Base-by-base conservation (phyloP, 1,284 basidiomycete species). In the Clitocybe nebularis region DNA sequence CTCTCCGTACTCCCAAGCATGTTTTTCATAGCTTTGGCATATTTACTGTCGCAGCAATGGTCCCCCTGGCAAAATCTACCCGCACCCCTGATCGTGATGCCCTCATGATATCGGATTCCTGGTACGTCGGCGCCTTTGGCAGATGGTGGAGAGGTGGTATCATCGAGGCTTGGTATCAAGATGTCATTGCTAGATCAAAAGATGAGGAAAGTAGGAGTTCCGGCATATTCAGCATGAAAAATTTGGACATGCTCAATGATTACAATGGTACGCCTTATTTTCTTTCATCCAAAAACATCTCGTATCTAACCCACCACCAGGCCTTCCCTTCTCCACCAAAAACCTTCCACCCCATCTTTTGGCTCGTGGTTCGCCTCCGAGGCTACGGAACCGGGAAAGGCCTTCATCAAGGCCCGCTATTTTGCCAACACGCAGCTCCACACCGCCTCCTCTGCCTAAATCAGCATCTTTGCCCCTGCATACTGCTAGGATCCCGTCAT, bases 1-100 rank as follows among this genome's bases (percentile, higher is more conserved):
- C 91, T 2, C 77, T 98, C 36, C 87, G 91, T 47, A 98, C 94
- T 1, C 93, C 94, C n/a, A 84, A 86, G 56, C 92, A 93, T 61
- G 78, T 84, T 50, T 87, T 92, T 59, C 85, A 86, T 50, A 88
- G 77, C 55, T 88, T 91, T 59, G 86, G 79, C 24, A 70, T 97
- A 47, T 85, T 93, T 61, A 92, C 92, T 39, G 73, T 95, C 57
- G 93, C 92, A 46, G 80, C 82, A 39, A 80, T 85, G 65, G 68
- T 81, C 33, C 81, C 83, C 39, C 61, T 64, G 29, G 58, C 63
- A 47, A 68, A 66, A 54, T 54, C 64, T 48, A 55, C 61, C 50
- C 54, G 53, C 3, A 50, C 48, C 50, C 56, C 61, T 47, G 59
- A 68, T 52, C 62, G 67, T 14, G 71, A 76, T 49, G 58, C 55